Evolutionary conservation across 208 protist species (phyloP).

Genomic region (Leishmania tropica): DNA sequence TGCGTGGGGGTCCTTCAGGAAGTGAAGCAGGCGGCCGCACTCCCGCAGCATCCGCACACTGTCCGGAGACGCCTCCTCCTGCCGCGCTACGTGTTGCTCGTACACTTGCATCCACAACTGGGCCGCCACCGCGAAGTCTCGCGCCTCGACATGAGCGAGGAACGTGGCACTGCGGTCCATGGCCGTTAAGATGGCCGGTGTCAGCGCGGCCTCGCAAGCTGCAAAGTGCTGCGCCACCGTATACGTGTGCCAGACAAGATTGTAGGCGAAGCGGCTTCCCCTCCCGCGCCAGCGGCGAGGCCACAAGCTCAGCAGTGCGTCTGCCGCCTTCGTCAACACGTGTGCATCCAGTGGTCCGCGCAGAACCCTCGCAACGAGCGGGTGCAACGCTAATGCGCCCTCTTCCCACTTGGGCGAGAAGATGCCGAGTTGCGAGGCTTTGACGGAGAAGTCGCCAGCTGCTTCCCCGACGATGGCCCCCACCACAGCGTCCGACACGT

Average conservation of each 20-base stretch:
- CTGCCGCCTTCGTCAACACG: constrained; percentile 31
- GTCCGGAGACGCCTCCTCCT: constrained; percentile 28
- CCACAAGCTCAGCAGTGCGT: constrained; percentile 55
- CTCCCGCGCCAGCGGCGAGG: constrained; percentile 77
- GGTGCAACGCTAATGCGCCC: constrained; percentile 62
- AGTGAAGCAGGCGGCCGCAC: constrained; percentile 81
- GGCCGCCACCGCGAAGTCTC: constrained; percentile 63
- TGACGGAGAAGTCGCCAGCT: constrained; percentile 44
- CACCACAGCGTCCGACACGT: constrained; percentile 65
- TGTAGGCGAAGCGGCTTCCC: constrained; percentile 53
- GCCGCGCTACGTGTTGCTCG: constrained; percentile 10
- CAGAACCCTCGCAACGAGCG: constrained; percentile 49
- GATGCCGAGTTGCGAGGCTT: constrained; percentile 51
- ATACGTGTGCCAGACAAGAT: constrained; percentile 79
- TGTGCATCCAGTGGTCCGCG: constrained; percentile 7
- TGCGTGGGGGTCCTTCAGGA: constrained; percentile 57
- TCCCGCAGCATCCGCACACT: constrained; percentile 62
- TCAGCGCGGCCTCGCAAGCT: constrained; percentile 24
- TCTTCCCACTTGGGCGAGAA: constrained; percentile 77
- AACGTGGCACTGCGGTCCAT: constrained; percentile 75
- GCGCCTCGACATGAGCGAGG: constrained; percentile 62
- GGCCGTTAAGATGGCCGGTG: constrained; percentile 39
- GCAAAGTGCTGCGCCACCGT: constrained; percentile 39
- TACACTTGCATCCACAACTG: constrained; percentile 63
- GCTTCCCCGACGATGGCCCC: constrained; percentile 46